Evolutionary conservation across 257 asterid species (phyloP).

Genomic region (Solanum raphanifolium): DNA sequence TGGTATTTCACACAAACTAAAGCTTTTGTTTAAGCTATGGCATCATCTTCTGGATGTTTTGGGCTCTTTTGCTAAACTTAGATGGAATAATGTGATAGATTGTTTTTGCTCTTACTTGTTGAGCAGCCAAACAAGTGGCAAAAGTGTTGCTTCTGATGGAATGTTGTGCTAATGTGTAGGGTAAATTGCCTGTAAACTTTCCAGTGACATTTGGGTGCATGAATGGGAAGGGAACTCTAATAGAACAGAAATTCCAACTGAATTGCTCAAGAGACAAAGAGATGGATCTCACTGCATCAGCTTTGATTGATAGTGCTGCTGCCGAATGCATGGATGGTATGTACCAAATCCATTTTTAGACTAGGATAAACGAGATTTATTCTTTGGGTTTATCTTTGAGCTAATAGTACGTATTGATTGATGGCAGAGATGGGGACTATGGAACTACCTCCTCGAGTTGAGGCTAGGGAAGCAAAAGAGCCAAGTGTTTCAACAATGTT

Average conservation of each 20-base stretch:
- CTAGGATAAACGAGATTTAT: background rate
- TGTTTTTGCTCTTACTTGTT: background rate
- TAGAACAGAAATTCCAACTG: conserved; percentile 24
- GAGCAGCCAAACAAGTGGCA: background rate
- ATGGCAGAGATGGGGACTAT: conserved; percentile 26
- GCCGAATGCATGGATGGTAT: conserved; percentile 37
- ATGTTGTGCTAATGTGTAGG: conserved; percentile 26
- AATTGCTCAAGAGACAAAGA: conserved; percentile 42
- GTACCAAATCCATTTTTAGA: background rate
- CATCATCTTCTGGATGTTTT: background rate
- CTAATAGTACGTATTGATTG: background rate
- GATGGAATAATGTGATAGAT: background rate
- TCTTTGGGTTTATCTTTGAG: background rate
- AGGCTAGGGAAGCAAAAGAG: conserved; percentile 21
- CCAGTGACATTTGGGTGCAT: conserved; percentile 27
- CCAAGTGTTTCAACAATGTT: conserved; percentile 73
- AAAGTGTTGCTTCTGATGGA: conserved; percentile 2
- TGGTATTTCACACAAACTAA: background rate
- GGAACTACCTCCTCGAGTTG: conserved; percentile 20
- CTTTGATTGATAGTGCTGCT: conserved; percentile 28
- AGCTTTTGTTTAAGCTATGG: background rate
- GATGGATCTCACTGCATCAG: conserved; percentile 51
- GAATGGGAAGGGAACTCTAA: conserved; percentile 15
- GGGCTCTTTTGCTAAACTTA: background rate
- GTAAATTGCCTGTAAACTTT: conserved; percentile 12